These are phyloP conservation scores for Dactylis glomerata DNA, from an alignment of 176 grass and related monocot species.

Conservation along the genomic window DNA sequence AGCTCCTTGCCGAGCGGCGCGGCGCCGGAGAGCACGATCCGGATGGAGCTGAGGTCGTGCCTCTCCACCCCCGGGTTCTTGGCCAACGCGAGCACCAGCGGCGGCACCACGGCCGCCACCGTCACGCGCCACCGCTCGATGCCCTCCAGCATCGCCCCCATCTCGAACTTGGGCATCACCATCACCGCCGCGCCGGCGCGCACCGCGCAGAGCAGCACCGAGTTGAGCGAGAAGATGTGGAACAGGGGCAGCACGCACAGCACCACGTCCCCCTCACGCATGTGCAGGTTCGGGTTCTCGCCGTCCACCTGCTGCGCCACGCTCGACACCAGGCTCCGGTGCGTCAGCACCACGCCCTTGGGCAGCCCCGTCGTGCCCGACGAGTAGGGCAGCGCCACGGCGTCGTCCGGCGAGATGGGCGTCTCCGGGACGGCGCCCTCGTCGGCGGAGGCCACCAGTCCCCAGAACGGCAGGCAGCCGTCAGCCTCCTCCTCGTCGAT, in stretches of 20 bases:
- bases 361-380: constrained; percentile 90
- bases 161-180: constrained; percentile 81
- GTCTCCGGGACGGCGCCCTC: constrained; percentile 30
- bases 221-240: constrained; percentile 94
- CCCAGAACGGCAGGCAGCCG: constrained; percentile 59
- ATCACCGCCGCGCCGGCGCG: constrained; percentile 61
- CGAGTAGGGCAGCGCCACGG: constrained; percentile 82
- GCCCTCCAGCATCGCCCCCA: constrained; percentile 60
- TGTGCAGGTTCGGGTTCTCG: constrained; percentile 83
- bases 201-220: constrained; percentile 73
- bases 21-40: constrained; percentile 84
- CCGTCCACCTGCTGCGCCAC: constrained; percentile 96
- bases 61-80: constrained; percentile 61
- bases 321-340: constrained; percentile 58
- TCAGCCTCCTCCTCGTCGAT: constrained; percentile 48
- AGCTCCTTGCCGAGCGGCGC: constrained; percentile 89
- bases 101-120: constrained; percentile 75
- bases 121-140: constrained; percentile 75
- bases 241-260: constrained; percentile 92
- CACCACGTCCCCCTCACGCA: constrained; percentile 61
- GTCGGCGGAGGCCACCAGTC: constrained; percentile 23
- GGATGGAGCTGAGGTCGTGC: constrained; percentile 74
- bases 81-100: constrained; percentile 76
- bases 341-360: constrained; percentile 96
- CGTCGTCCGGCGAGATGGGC: constrained; percentile 55